phyloP scores from a whole-genome alignment of 371 early-diverging fungal genomes.

The Cokeromyces recurvatus region DNA sequence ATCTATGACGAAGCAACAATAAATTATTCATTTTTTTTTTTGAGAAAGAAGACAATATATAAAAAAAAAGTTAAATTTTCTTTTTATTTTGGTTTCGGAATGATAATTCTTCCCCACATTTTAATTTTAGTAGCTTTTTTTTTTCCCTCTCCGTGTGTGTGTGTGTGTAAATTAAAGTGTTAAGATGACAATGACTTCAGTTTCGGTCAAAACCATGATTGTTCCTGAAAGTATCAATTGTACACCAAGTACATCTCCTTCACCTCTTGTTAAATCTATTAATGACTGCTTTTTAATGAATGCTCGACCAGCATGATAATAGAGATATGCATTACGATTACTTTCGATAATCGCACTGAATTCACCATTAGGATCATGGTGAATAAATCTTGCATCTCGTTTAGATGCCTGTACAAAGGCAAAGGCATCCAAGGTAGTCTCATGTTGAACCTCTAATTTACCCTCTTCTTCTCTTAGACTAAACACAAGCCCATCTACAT shows the following conservation, averaged over 20 bases:
- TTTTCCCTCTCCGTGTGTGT: no score
- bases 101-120: no score
- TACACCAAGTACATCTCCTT: slow-evolving; percentile 45
- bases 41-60: no score
- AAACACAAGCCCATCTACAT: slow-evolving; percentile 75
- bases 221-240: slow-evolving; percentile 37
- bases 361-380: slow-evolving; percentile 1
- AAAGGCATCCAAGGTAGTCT: slow-evolving; percentile 66
- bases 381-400: slow-evolving; percentile 14
- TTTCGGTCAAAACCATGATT: slow-evolving; percentile 47
- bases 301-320: slow-evolving; percentile 43
- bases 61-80: no score
- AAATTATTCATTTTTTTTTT: no score
- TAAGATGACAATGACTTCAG: slow-evolving; percentile 31
- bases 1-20: no score
- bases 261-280: slow-evolving; percentile 33
- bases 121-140: no score
- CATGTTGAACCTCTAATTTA: slow-evolving; percentile 34
- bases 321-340: slow-evolving; percentile 66
- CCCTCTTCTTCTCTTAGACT: slow-evolving; percentile 19
- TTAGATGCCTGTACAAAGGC: slow-evolving; percentile 60
- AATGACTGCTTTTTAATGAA: slow-evolving; percentile 32
- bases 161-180: no score
- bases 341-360: slow-evolving; percentile 65
- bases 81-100: no score